phyloP scores from a whole-genome alignment of 2,329 filamentous ascomycete genomes.

The Colletotrichum graminicola region DNA sequence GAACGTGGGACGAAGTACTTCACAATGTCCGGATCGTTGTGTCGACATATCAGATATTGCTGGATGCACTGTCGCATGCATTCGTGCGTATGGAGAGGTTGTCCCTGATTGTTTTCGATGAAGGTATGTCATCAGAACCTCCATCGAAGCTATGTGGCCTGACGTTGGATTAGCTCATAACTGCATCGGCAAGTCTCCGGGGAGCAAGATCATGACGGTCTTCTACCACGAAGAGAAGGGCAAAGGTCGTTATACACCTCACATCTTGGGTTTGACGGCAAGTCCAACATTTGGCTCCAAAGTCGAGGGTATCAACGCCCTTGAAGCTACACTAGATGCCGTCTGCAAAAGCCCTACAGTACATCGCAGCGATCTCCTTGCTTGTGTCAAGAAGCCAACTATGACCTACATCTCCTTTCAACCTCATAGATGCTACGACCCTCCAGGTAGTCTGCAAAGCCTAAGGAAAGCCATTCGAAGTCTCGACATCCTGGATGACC shows the following conservation, averaged over 20 bases:
- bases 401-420: conserved; percentile 57
- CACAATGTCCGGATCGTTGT: conserved; percentile 77
- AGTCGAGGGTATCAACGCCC: conserved; percentile 64
- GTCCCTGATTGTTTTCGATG: conserved; percentile 83
- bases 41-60: conserved; percentile 80
- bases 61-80: conserved; percentile 79
- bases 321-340: conserved; percentile 79
- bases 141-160: conserved; percentile 26
- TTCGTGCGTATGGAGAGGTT: conserved; percentile 76
- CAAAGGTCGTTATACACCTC: conserved; percentile 62
- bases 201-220: conserved; percentile 77
- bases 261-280: conserved; percentile 83
- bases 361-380: conserved; percentile 77
- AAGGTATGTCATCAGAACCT: conserved; percentile 66
- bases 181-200: conserved; percentile 73
- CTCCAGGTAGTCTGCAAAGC: conserved; percentile 54
- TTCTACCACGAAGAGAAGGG: conserved; percentile 71
- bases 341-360: conserved; percentile 75
- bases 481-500: conserved; percentile 72
- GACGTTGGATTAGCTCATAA: conserved; percentile 72
- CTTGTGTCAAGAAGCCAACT: conserved; percentile 74
- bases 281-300: conserved; percentile 78
- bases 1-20: conserved; percentile 76
- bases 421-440: conserved; percentile 42
- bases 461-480: conserved; percentile 56